These are phyloP conservation scores for Penicillium sumatraense DNA, from an alignment of 2,329 filamentous ascomycete species.

Conservation along the genomic window DNA sequence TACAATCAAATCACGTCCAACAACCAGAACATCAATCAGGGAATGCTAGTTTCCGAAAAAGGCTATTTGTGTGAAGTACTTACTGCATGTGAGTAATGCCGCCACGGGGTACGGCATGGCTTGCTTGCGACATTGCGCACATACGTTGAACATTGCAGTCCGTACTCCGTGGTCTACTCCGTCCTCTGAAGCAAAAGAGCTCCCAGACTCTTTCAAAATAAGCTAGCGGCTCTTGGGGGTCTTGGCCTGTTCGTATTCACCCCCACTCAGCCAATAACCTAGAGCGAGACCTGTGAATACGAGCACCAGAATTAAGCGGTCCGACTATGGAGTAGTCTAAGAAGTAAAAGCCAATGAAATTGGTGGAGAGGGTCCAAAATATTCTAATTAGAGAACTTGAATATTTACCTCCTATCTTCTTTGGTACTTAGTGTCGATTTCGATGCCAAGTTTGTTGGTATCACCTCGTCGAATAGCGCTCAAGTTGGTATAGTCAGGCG, in stretches of 20 bases:
- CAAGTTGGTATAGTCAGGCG: conserved; percentile 2
- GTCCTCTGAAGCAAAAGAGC: too few relatives aligned
- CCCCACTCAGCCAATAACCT: conserved; percentile 1
- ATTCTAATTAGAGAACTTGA: neutral
- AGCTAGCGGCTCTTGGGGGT: neutral
- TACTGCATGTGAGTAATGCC: too few relatives aligned
- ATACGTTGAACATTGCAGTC: too few relatives aligned
- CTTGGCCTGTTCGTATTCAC: conserved; percentile 19
- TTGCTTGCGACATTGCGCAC: neutral
- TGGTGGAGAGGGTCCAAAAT: neutral
- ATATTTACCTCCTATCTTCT: neutral
- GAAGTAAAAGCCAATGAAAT: neutral
- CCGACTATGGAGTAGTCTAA: neutral
- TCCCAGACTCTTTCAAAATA: neutral
- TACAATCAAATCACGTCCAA: neutral
- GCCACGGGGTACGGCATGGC: too few relatives aligned
- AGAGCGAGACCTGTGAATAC: conserved; percentile 3
- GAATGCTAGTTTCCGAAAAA: neutral
- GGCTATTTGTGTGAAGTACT: too few relatives aligned
- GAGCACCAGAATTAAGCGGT: conserved; percentile 4
- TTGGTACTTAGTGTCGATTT: neutral
- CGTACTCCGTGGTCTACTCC: too few relatives aligned
- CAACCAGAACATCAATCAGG: neutral
- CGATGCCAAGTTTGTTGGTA: neutral
- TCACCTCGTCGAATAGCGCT: conserved; percentile 1